Base-by-base conservation (phyloP, 2,329 filamentous ascomycete species). In the Cercospora berteroae region DNA sequence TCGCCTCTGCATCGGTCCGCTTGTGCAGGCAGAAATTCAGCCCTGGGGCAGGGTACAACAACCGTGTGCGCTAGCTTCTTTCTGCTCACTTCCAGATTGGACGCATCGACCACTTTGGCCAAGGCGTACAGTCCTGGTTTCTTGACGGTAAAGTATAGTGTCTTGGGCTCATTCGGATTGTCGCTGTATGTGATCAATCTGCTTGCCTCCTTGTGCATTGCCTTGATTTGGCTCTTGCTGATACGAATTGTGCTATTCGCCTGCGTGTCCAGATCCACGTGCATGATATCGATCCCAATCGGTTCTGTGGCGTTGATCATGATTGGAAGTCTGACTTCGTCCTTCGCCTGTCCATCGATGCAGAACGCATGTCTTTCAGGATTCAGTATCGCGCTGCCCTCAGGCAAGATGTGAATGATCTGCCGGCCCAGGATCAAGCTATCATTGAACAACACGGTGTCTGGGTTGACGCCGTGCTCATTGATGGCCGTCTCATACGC, bases 351-450 rank as follows among this genome's bases (percentile, higher is more conserved):
- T 48, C 61, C 61, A 66, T 90, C 89, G 58, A 99, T 81, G 79
- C 95, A 99, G 79, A 95, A 95, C 0, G 93, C 86, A n/a, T 85
- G 82, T 66, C 87, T 86, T 57, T 93, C 87, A 0, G 93, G 93
- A 75, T 99, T 99, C 70, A 99, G 83, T 59, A 93, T 85, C 13
- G 94, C 95, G 59, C 94, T 75, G 83, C 96, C 96, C 83, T 99
- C 95, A 1, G 95, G 95, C 64, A 99, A 83, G 76, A 99, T 97
- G 77, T 99, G 95, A 80, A 99, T 94, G 74, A 97, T 96, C 81
- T 98, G 94, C 79, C 93, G 95, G 76, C 95, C 95, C 81, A 97
- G 86, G 71, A 99, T 98, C 75, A 98, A 86, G 23, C 94, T 97
- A 33, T 92, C 87, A 78, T 98, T 97, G 78, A 97, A 92, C 69